Conservation (phyloP, 2,329 filamentous ascomycete species). For the Colletotrichum sp. region DNA sequence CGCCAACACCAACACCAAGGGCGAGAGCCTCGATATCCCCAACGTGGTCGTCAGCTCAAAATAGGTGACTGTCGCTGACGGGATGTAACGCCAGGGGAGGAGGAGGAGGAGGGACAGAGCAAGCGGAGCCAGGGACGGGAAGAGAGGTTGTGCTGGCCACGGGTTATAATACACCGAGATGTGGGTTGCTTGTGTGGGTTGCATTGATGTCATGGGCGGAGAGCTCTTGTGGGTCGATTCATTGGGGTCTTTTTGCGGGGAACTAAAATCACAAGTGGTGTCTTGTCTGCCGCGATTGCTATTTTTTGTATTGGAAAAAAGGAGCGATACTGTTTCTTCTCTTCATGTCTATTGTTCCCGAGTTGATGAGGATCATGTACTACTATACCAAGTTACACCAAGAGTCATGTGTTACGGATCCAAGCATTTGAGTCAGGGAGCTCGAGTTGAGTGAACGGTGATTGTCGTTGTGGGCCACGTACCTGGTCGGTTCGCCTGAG, state of each 20-base stretch:
- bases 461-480: not conserved
- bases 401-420: not conserved
- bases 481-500: not conserved
- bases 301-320: not conserved
- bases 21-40: slow-evolving; percentile 6
- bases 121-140: not conserved
- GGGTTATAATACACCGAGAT: not conserved
- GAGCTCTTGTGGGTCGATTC: not conserved
- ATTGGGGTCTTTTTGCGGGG: not conserved
- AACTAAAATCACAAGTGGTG: not conserved
- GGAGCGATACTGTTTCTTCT: not conserved
- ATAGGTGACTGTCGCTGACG: not conserved
- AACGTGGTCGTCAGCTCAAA: slow-evolving; percentile 13
- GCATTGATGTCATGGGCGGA: slow-evolving; percentile 2
- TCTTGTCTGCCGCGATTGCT: not conserved
- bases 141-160: not conserved
- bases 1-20: slow-evolving; percentile 4
- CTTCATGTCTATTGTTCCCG: not conserved
- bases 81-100: not conserved
- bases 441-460: not conserved
- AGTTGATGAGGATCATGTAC: slow-evolving; percentile 2
- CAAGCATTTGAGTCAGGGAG: not conserved
- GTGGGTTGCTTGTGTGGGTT: slow-evolving; percentile 3
- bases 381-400: slow-evolving; percentile 8
- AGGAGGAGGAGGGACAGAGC: not conserved